Conservation (phyloP, 2,329 filamentous ascomycete genomes). For the Rhytidhysteron rufulum region DNA sequence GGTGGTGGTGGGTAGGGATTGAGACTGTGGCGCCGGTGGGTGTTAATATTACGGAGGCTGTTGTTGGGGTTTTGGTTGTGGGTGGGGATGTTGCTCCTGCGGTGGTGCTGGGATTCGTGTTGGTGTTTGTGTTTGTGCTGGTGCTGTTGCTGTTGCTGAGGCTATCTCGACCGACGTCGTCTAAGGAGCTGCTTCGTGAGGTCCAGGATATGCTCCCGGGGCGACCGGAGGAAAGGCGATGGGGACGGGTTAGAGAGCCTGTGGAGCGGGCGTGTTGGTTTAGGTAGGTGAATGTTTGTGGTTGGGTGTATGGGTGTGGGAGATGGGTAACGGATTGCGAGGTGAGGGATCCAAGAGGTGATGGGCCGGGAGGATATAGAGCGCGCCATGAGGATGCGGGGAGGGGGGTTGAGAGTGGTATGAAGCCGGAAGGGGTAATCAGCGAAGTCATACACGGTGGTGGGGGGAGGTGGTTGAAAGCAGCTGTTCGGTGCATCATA, state of each 20-base stretch:
- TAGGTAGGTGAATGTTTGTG: conserved; percentile 14
- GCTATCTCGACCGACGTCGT: conserved; percentile 1
- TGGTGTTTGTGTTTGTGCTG: conserved; percentile 4
- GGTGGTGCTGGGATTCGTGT: conserved; percentile 6
- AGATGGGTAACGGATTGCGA: conserved; percentile 20
- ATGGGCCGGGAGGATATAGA: conserved; percentile 21
- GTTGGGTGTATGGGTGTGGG: conserved; percentile 5
- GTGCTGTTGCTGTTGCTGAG: conserved; percentile 1
- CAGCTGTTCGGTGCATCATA: background rate
- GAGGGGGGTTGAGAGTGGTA: conserved; percentile 23
- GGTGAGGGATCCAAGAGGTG: conserved; percentile 11
- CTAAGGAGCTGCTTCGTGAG: conserved; percentile 17
- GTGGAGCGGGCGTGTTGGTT: conserved; percentile 23
- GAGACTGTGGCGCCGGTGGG: background rate
- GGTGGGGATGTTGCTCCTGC: conserved; percentile 2
- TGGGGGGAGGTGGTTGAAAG: conserved; percentile 1
- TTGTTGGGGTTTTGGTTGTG: too few species aligned
- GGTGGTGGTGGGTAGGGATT: background rate
- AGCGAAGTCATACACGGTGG: conserved; percentile 18
- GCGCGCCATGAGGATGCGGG: conserved; percentile 31
- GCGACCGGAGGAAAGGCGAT: conserved; percentile 20
- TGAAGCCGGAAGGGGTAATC: conserved; percentile 13
- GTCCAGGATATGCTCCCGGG: conserved; percentile 17
- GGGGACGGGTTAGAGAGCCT: conserved; percentile 26
- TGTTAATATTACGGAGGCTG: background rate